Evolutionary conservation across 495 filamentous ascomycete species (phyloP).

Genomic region (Penicillium daleae): DNA sequence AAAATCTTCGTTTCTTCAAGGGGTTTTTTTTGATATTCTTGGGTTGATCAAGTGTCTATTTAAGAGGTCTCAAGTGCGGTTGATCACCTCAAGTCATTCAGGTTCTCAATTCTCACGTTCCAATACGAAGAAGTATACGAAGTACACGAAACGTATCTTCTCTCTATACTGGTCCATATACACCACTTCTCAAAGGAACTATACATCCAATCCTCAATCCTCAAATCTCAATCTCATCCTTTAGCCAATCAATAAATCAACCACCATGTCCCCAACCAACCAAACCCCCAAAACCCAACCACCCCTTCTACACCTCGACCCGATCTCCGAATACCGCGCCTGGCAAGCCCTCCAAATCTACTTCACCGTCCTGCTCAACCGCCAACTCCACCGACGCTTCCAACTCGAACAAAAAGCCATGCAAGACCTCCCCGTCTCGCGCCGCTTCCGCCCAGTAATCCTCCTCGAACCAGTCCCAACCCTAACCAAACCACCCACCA

Average conservation of each 20-base stretch:
- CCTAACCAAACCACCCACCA: slow-evolving; percentile 19
- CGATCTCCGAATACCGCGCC: slow-evolving; percentile 32
- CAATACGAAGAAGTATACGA: not conserved
- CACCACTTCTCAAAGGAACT: not conserved
- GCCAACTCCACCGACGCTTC: slow-evolving; percentile 32
- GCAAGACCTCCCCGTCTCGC: slow-evolving; percentile 15
- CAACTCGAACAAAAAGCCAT: slow-evolving; percentile 31
- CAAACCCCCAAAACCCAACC: not conserved
- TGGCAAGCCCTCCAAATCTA: slow-evolving; percentile 28
- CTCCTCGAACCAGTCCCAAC: slow-evolving; percentile 28
- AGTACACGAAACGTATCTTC: slow-evolving; percentile 1
- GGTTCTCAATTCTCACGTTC: not conserved
- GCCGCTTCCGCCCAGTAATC: slow-evolving; percentile 27
- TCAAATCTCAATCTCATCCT: too few relatives aligned
- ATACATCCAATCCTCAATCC: not conserved
- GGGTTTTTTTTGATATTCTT: not conserved
- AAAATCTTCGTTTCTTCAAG: not conserved
- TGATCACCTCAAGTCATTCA: not conserved
- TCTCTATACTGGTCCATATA: too few relatives aligned
- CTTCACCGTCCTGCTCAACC: slow-evolving; percentile 34
- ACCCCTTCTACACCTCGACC: slow-evolving; percentile 19
- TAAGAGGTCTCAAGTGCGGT: not conserved
- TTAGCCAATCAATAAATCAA: too few relatives aligned
- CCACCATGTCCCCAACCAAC: not conserved
- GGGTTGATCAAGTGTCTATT: not conserved